Base-by-base conservation (phyloP, 306 rosid species). In the Cajanus cajan region DNA sequence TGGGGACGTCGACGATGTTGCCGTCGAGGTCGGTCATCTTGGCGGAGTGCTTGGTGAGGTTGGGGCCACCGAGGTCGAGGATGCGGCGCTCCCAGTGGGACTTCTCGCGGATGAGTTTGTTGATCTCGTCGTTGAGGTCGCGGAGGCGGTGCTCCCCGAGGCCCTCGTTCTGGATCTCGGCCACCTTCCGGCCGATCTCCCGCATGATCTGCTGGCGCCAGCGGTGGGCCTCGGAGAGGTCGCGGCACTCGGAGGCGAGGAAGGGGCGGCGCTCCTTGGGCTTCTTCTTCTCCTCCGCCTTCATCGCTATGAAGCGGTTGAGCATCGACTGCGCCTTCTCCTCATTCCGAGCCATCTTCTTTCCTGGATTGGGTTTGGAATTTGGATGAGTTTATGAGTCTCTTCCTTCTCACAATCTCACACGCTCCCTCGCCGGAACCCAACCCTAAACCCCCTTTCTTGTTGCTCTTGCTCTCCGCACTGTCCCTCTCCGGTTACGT, bases 101-200 rank as follows among this genome's bases (percentile, higher is more conserved):
- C 73, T 93, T 93, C 59, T 92, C 98, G 0, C 94, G 88, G 0
- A 92, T 91, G 19, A 95, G 97, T 61, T 92, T 92, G 85, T 95
- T 95, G 69, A 95, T 92, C 82, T 95, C 96, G n/a, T 95, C 98
- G 44, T 95, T 91, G 83, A 95, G 92, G 84, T 92, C 98, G 7
- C 96, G 94, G 40, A 90, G 96, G n/a, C 97, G 98, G 86, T 95
- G 98, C 86, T 92, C 98, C 0, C 97, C 98, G 33, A 95, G 94
- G 11, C 94, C 98, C 71, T 95, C 94, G 81, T 95, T 95, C 65
- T 95, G 98, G 78, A 95, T 89, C 91, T 95, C 98, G n/a, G 98
- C 93, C 64, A 92, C 98, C 48, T 94, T 94, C 14, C 92, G 95
- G n/a, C 97, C 98, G 55, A 94, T 90, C 77, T 94, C 98, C 1